These are phyloP conservation scores for Globisporangium polare DNA, from an alignment of 352 stramenopile genomes.

Conservation along the genomic window DNA sequence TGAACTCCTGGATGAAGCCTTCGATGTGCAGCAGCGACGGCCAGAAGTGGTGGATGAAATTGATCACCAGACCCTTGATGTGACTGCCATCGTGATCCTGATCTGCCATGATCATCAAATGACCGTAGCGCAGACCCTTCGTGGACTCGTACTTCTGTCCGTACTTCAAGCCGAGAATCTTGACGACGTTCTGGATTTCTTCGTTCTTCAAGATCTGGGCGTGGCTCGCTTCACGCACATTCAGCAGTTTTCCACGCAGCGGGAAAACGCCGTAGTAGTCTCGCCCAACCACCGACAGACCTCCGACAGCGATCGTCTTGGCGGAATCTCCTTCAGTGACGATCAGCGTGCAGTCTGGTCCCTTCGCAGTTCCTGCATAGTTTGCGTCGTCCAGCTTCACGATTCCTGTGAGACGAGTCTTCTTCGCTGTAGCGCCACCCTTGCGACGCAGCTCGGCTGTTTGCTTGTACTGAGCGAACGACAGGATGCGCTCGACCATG, in stretches of 20 bases:
- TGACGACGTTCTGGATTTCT: conserved; percentile 96
- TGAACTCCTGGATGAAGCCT: conserved; percentile 93
- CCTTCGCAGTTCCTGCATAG: conserved; percentile 88
- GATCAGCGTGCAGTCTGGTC: conserved; percentile 96
- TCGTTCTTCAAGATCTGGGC: conserved; percentile 96
- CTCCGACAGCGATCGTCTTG: conserved; percentile 96
- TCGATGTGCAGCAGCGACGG: conserved; percentile 92
- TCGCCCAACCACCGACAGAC: conserved; percentile 93
- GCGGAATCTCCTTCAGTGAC: conserved; percentile 99
- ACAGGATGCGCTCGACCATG: conserved; percentile 89
- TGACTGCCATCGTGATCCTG: conserved; percentile 99
- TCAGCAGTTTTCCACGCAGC: conserved; percentile 97
- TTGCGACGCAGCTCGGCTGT: conserved; percentile 89
- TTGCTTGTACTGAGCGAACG: conserved; percentile 91
- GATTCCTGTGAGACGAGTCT: conserved; percentile 86
- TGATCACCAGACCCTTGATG: conserved; percentile 99
- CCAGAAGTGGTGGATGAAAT: conserved; percentile 99
- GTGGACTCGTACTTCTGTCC: conserved; percentile 91
- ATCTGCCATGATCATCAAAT: conserved; percentile 99
- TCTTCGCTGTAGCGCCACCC: conserved; percentile 75
- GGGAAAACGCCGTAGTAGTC: conserved; percentile 98
- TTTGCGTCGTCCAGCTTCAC: conserved; percentile 98
- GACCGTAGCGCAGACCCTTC: conserved; percentile 92
- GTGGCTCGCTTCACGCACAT: conserved; percentile 98
- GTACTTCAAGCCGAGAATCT: conserved; percentile 97